These are phyloP conservation scores for Lactifluus subvellereus DNA, from an alignment of 768 basidiomycete genomes.

Conservation along the genomic window DNA sequence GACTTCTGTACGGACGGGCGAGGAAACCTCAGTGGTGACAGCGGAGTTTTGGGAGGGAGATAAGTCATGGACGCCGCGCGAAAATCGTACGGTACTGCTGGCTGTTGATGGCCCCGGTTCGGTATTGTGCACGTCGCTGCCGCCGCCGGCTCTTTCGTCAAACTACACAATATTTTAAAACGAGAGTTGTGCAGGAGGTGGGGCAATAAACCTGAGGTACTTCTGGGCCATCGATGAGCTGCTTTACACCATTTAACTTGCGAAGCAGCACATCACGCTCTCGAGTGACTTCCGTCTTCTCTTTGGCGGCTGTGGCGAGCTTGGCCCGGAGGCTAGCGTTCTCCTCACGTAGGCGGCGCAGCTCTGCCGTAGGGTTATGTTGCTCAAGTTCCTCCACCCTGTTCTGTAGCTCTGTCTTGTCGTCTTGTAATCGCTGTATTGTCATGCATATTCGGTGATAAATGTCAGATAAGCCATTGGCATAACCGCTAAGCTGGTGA, in stretches of 20 bases:
- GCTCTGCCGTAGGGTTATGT: conserved; percentile 20
- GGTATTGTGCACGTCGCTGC: not conserved
- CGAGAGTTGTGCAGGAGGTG: not conserved
- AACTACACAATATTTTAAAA: not conserved
- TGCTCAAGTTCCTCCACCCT: conserved; percentile 38
- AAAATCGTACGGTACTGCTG: not conserved
- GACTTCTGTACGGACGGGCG: not conserved
- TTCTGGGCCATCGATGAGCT: not conserved
- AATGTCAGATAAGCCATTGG: conserved; percentile 21
- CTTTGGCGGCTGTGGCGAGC: conserved; percentile 10
- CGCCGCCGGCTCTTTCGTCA: not conserved
- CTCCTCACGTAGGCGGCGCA: conserved; percentile 19
- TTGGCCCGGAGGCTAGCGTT: conserved; percentile 11
- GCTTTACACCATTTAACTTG: conserved; percentile 15
- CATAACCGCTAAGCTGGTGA: conserved; percentile 9
- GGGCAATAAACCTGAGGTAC: not conserved
- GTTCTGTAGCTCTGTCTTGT: conserved; percentile 25
- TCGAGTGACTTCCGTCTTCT: conserved; percentile 5
- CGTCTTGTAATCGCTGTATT: conserved; percentile 27
- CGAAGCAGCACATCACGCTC: conserved; percentile 17
- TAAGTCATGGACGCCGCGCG: not conserved
- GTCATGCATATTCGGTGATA: conserved; percentile 30
- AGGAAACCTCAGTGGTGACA: not conserved
- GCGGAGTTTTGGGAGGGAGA: not conserved
- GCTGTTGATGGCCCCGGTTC: not conserved